Conservation (phyloP, 352 stramenopile species). For the Globisporangium emineosum region DNA sequence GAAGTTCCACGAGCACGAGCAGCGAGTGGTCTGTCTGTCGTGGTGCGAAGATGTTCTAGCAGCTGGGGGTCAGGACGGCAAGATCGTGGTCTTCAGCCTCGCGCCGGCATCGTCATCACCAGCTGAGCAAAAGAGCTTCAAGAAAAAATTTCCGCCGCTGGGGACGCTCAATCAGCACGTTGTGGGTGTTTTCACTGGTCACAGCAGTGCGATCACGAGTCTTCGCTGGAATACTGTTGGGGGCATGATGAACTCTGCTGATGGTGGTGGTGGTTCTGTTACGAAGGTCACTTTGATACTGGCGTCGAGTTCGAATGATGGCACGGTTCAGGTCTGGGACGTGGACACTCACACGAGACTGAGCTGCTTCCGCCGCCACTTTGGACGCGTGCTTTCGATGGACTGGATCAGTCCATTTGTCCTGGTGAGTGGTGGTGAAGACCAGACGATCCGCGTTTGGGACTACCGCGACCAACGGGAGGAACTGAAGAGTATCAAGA, state of each 20-base stretch:
- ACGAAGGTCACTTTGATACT: conserved; percentile 20
- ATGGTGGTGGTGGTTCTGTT: background rate
- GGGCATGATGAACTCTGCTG: background rate
- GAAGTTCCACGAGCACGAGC: conserved; percentile 54
- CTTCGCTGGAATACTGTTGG: conserved; percentile 36
- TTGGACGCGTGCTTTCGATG: conserved; percentile 51
- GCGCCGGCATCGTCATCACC: background rate
- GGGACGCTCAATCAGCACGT: conserved; percentile 13
- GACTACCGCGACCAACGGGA: conserved; percentile 32
- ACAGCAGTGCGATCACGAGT: conserved; percentile 41
- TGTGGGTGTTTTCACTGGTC: conserved; percentile 27
- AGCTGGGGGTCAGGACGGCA: conserved; percentile 44
- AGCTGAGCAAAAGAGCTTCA: background rate
- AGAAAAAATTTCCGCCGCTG: background rate
- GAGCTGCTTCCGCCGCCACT: conserved; percentile 42
- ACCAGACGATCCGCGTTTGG: conserved; percentile 71
- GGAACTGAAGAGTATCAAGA: background rate
- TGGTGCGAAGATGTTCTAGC: conserved; percentile 42
- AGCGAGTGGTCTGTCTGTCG: conserved; percentile 34
- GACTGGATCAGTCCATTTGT: conserved; percentile 44
- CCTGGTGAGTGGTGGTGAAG: conserved; percentile 59
- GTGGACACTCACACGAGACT: conserved; percentile 16
- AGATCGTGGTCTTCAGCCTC: conserved; percentile 49
- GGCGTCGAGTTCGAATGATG: conserved; percentile 53
- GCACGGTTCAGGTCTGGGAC: conserved; percentile 58